Base-by-base conservation (phyloP, 129 eudicot species). In the Solidago caesia region DNA sequence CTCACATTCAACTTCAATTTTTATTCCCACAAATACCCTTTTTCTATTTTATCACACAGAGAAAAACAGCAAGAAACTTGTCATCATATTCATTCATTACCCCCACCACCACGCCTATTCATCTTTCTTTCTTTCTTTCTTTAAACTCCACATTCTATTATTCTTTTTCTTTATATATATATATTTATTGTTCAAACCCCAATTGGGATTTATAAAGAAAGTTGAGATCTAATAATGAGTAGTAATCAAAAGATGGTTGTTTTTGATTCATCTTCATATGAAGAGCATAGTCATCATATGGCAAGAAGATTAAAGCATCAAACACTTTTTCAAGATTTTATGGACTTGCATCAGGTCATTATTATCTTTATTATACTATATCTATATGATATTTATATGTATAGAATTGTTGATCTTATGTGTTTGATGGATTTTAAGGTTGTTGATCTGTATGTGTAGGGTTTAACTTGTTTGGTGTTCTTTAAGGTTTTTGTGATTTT, bases 271-370 rank as follows among this genome's bases (percentile, higher is more conserved):
- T 33, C 39, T 33, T 72, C 82, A 16, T 75, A 75, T 55, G 96
- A 67, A 48, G 87, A 83, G 71, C 77, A 64, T 47, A 83, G 81
- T 67, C 75, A 64, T 47, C 84, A 83, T 67, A 77, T 70, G 10
- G 84, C 80, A 79, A 78, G 82, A 72, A 78, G 85, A 71, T 48
- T 74, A 5, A 89, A 79, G 85, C 82, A 84, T 77, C 89, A 86
- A 68, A 70, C 63, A 26, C 87, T 87, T 78, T 57, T 87, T 79
- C 96, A 89, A 65, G 96, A 87, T 44, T 89, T 69, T 62, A 65
- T 76, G 10, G 90, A 89, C 8, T 58, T 89, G 77, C 81, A 87
- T 10, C 82, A 81, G 87, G 96, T 89, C 51, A 63, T 0, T 33
- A 4, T 78, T 67, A 52, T 4, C 21, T 21, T 21, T 52, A 33